Evolutionary conservation across 805 yeast genomes (phyloP).

Genomic region (Suhomyces kilbournensis): DNA sequence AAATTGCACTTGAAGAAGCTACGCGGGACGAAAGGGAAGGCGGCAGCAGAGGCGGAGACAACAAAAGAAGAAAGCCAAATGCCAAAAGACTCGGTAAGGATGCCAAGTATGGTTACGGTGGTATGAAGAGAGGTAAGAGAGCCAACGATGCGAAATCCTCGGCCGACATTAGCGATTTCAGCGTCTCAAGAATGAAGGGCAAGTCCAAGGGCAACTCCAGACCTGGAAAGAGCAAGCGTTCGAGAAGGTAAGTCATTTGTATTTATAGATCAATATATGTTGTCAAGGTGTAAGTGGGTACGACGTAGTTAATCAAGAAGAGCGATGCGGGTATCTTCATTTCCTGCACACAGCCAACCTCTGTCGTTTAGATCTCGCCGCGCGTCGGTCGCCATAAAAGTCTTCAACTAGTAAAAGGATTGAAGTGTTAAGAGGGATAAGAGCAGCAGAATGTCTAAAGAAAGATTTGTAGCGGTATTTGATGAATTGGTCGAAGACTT

Average conservation of each 20-base stretch:
- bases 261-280: conserved; percentile 2
- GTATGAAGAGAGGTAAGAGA: conserved; percentile 70
- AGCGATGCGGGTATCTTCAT: background rate
- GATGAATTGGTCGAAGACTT: conserved; percentile 78
- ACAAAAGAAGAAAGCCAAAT: conserved; percentile 57
- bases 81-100: conserved; percentile 69
- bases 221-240: conserved; percentile 44
- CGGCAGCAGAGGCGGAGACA: conserved; percentile 40
- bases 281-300: background rate
- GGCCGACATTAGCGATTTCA: conserved; percentile 62
- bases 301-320: background rate
- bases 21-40: conserved; percentile 45
- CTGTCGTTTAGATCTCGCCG: background rate
- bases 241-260: conserved; percentile 19
- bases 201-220: conserved; percentile 21
- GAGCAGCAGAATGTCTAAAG: conserved; percentile 26
- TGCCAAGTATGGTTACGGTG: conserved; percentile 73
- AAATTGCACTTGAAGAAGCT: conserved; percentile 90
- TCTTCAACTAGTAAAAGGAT: background rate
- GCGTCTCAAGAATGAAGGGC: conserved; percentile 47
- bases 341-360: background rate
- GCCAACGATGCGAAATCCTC: conserved; percentile 72
- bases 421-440: background rate
- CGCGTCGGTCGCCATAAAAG: background rate
- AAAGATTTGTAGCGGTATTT: conserved; percentile 63